Conservation (phyloP, 441 rosid species). For the Jatropha podagrica region DNA sequence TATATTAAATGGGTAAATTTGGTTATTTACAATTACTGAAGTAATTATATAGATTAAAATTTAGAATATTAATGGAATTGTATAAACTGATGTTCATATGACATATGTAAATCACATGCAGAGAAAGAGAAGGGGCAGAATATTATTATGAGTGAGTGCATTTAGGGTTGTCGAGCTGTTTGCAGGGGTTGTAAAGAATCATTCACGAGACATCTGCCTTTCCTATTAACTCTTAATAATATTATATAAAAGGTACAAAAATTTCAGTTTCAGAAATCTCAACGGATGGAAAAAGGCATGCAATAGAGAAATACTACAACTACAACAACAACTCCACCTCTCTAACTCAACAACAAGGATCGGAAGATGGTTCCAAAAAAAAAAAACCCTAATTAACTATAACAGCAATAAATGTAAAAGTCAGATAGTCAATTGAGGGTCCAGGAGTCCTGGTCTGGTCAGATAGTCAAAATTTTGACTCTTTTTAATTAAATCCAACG, state of each 20-base stretch:
- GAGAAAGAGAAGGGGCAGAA: neutral
- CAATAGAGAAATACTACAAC: neutral
- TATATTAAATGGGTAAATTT: no score
- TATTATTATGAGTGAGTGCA: slow-evolving; percentile 2
- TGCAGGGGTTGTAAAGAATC: slow-evolving; percentile 26
- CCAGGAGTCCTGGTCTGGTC: slow-evolving; percentile 39
- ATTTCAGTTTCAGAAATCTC: neutral
- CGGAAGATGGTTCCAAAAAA: neutral
- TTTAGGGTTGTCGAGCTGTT: slow-evolving; percentile 22
- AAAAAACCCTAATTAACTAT: neutral
- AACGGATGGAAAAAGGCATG: neutral
- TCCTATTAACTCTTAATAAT: slow-evolving; percentile 6
- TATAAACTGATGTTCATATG: no score
- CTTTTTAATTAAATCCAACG: slow-evolving; percentile 43
- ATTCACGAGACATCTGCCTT: slow-evolving; percentile 39
- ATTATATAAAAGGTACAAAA: neutral
- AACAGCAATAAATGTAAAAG: slow-evolving; percentile 28
- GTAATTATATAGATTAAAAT: no score
- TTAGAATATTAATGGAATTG: no score
- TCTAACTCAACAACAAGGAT: neutral
- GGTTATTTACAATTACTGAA: no score
- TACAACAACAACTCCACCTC: slow-evolving; percentile 21
- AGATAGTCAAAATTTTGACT: slow-evolving; percentile 46
- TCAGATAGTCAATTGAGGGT: slow-evolving; percentile 54
- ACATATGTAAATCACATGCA: neutral